These are phyloP conservation scores for Trichoderma asperellum DNA, from an alignment of 2,329 filamentous ascomycete species.

Conservation along the genomic window DNA sequence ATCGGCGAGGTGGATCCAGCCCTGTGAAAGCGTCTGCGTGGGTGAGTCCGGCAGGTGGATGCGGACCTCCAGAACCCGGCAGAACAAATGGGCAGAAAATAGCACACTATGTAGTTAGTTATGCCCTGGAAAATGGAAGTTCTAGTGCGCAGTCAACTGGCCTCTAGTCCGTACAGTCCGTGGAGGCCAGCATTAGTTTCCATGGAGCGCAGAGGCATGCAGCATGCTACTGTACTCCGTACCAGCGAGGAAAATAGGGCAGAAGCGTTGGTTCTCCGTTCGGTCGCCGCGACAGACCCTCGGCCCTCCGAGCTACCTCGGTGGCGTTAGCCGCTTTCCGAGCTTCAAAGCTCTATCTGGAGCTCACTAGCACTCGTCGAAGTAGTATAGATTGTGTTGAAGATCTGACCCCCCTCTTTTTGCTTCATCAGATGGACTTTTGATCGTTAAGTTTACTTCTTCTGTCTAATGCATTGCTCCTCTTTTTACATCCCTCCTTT, in stretches of 20 bases:
- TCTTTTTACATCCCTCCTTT: background rate
- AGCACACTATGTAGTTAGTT: background rate
- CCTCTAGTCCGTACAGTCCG: background rate
- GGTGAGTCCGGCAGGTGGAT: constrained; percentile 5
- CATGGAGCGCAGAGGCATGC: background rate
- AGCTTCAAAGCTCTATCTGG: constrained; percentile 6
- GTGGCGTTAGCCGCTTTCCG: constrained; percentile 24
- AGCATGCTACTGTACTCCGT: background rate
- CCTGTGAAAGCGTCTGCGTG: background rate
- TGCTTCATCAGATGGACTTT: background rate
- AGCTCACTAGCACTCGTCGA: background rate
- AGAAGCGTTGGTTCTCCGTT: constrained; percentile 15
- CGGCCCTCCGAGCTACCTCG: constrained; percentile 19
- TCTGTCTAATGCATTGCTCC: background rate
- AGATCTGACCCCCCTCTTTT: background rate
- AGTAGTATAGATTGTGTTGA: background rate
- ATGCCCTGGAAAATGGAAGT: constrained; percentile 10
- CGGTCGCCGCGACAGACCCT: constrained; percentile 15
- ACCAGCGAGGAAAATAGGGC: background rate
- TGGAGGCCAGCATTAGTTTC: background rate
- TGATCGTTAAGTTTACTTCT: background rate
- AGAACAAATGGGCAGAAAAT: background rate
- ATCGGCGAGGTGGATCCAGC: background rate
- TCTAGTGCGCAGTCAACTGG: background rate
- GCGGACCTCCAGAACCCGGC: constrained; percentile 3